Conservation (phyloP, 2,329 filamentous ascomycete genomes). For the Aspergillus pseudoterreus region DNA sequence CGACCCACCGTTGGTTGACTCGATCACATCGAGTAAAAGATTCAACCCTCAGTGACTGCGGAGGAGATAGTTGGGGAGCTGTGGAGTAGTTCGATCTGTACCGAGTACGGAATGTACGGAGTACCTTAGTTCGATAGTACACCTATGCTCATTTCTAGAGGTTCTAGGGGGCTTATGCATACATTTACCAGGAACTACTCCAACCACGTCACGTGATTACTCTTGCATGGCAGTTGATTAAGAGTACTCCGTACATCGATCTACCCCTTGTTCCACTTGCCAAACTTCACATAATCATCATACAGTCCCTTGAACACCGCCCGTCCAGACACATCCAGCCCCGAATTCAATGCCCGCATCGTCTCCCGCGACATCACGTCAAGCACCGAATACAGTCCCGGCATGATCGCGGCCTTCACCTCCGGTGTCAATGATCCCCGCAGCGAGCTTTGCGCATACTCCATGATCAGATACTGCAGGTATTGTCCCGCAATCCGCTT, state of each 20-base stretch:
- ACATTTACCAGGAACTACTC: no score
- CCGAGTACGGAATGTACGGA: no score
- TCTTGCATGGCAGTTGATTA: no score
- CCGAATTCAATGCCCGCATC: constrained; percentile 50
- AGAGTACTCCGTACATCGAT: neutral
- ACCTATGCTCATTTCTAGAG: no score
- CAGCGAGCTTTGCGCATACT: constrained; percentile 54
- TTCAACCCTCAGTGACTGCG: neutral
- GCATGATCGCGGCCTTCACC: constrained; percentile 51
- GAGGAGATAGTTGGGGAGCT: no score
- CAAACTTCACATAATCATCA: constrained; percentile 49
- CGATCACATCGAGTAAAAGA: constrained; percentile 35
- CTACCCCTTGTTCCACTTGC: constrained; percentile 46
- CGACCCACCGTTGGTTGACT: constrained; percentile 21
- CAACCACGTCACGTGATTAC: neutral
- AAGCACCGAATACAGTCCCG: constrained; percentile 51
- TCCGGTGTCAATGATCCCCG: constrained; percentile 47
- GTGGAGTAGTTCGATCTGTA: no score
- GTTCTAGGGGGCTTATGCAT: no score
- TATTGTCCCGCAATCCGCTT: constrained; percentile 56
- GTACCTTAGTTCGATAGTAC: no score
- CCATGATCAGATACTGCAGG: constrained; percentile 55
- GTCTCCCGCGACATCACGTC: constrained; percentile 51
- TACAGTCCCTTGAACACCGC: constrained; percentile 53
- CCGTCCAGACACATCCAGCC: constrained; percentile 49